Evolutionary conservation across 2,329 filamentous ascomycete species (phyloP), one percentile per base, ranked within the genome.

Genomic region (Triangularia setosa): DNA sequence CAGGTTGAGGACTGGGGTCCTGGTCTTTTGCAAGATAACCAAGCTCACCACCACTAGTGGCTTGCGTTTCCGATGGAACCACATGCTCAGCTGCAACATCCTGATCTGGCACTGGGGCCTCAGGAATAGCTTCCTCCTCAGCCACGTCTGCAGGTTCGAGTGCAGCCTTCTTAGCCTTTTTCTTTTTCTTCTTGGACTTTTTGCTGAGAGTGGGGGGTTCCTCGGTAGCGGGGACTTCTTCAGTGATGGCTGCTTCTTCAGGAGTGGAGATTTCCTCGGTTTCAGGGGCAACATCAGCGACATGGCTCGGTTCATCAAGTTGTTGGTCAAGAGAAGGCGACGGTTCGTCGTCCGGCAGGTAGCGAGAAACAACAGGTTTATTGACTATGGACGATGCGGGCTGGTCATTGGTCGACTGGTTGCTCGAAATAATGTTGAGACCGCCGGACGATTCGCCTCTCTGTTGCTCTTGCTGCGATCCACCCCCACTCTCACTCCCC

Each of bases 131-230:
- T 4, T 28, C 23, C 21, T 14, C 12, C 16, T 65, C 62, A 16
- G 54, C 72, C 66, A 80, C 81, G 73, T 79, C 81, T 40, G 71
- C 72, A n/a, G 52, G 12, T 24, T 28, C 52, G 7, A n/a, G 7
- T 27, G 64, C 63, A 16, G 54, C 72, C 66, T 80, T 81, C 73
- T 79, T 82, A 33, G 71, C 72, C 71, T 80, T 81, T 69, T 79
- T 81, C 48, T 76, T 75, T 65, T 76, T 76, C 58, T 75, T 76
- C 60, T 75, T 76, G 57, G 75, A 73, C 72, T 73, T 70, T 48
- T 68, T 69, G 58, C 60, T 33, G 9, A 53, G n/a, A 7, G 58
- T 48, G 27, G 61, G 28, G 4, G 24, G 24, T 14, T 28, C 14
- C 18, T 60, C 65, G 23, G 44, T 48, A 23, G 18, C 27, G 23